Evolutionary conservation across 768 basidiomycete genomes (phyloP), one percentile per base, ranked within the genome.

Genomic region (Agrocybe praecox): DNA sequence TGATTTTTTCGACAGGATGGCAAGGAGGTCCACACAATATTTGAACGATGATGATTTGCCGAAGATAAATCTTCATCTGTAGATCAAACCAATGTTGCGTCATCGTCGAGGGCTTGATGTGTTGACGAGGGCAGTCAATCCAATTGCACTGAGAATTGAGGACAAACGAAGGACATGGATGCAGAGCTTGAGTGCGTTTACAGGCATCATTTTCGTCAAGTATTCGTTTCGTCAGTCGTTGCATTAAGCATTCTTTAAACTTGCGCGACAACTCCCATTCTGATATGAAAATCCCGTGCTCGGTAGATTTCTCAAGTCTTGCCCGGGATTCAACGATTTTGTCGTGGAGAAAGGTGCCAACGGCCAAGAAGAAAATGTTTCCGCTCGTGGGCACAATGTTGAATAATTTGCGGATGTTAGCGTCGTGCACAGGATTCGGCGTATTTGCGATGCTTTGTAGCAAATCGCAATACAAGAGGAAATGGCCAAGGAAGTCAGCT

Each of bases 371-470:
- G 55, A 69, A 73, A n/a, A 57, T 61, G 24, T 74, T 73, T 18
- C 70, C 69, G 10, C 67, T 59, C n/a, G 65, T 58, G 2, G 49
- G 50, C 7, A 57, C 57, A 47, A 80, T 70, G 1, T 69, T 67
- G 46, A 81, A 78, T 2, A 80, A 53, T 50, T 65, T 73, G 47
- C 64, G 72, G n/a, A 78, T 62, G 2, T 49, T 57, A 1, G 46
- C 5, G 18, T 56, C 50, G 4, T 56, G 58, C 32, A 65, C 50
- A 9, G 74, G 72, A 53, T 76, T 65, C 9, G 57, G 34, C 8
- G 66, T 50, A 7, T 63, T 60, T 0, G 62, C 60, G 21, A 77
- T 24, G 1, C 65, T 55, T 11, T 67, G 59, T 12, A 81, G 60
- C 12, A 72, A 59, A 24, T 61, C 58, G 19, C 66, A 67, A 56